Evolutionary conservation across 768 basidiomycete species (phyloP).

Genomic region (Collybiopsis confluens): DNA sequence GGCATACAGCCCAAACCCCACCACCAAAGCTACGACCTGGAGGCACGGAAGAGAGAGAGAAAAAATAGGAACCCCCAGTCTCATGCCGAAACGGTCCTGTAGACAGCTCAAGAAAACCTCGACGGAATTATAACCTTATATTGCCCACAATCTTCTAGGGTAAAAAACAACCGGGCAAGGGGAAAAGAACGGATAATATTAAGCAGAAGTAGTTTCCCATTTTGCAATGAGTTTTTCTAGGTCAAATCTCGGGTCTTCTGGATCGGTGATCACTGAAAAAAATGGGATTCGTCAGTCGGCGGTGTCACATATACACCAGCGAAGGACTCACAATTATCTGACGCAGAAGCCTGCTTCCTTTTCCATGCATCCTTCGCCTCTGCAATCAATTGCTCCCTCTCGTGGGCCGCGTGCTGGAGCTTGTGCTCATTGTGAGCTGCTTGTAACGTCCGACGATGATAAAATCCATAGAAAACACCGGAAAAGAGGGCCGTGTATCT

Average conservation of each 20-base stretch:
- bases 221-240: constrained; percentile 83
- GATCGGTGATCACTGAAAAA: constrained; percentile 78
- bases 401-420: constrained; percentile 67
- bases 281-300: no score
- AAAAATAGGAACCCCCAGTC: no score
- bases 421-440: constrained; percentile 73
- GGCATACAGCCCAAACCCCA: no score
- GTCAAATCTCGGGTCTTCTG: constrained; percentile 94
- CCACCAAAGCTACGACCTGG: no score
- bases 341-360: constrained; percentile 59
- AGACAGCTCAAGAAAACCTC: no score
- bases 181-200: constrained; percentile 20
- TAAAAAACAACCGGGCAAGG: no score
- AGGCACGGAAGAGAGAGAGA: no score
- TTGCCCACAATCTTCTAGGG: no score
- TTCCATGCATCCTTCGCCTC: constrained; percentile 91
- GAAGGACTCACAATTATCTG: constrained; percentile 48
- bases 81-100: no score
- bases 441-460: constrained; percentile 89
- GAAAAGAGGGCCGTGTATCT: constrained; percentile 88
- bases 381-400: constrained; percentile 70
- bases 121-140: no score
- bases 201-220: constrained; percentile 59
- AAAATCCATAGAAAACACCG: constrained; percentile 88
- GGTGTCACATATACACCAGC: no score